Evolutionary conservation across 169 alveolate species (phyloP).

Genomic region (Theileria orientalis): DNA sequence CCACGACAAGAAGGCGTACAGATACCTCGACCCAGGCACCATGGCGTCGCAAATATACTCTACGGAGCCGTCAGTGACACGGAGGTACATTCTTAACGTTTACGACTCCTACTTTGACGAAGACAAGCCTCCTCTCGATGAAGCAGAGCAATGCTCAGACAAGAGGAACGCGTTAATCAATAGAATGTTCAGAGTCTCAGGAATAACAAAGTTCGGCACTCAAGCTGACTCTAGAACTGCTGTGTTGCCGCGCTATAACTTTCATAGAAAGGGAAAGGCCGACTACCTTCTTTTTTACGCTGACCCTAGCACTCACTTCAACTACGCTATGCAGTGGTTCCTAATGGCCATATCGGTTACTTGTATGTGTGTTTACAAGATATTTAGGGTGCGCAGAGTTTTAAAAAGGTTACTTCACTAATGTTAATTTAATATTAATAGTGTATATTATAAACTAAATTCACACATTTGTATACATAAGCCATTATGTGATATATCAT

Average conservation of each 20-base stretch:
- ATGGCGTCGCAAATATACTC: constrained; percentile 69
- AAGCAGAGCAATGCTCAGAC: not conserved
- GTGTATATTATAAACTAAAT: not conserved
- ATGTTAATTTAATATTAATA: not conserved
- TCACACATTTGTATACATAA: not conserved
- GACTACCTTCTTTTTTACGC: constrained; percentile 86
- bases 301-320: constrained; percentile 86
- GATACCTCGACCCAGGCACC: constrained; percentile 69
- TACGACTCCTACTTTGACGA: constrained; percentile 80
- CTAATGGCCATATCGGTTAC: constrained; percentile 70
- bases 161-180: not conserved
- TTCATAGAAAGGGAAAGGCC: constrained; percentile 70
- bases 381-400: constrained; percentile 25
- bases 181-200: not conserved
- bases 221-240: not conserved
- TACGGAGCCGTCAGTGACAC: constrained; percentile 47
- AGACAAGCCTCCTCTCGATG: constrained; percentile 51
- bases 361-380: constrained; percentile 66
- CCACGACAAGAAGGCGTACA: constrained; percentile 59
- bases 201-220: not conserved
- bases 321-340: constrained; percentile 89
- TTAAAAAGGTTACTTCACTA: constrained; percentile 7
- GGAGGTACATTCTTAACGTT: constrained; percentile 68
- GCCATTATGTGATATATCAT: not conserved
- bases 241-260: constrained; percentile 51